Evolutionary conservation across 192 early-diverging fungal genomes (phyloP).

Genomic region (Coemansia sp.): DNA sequence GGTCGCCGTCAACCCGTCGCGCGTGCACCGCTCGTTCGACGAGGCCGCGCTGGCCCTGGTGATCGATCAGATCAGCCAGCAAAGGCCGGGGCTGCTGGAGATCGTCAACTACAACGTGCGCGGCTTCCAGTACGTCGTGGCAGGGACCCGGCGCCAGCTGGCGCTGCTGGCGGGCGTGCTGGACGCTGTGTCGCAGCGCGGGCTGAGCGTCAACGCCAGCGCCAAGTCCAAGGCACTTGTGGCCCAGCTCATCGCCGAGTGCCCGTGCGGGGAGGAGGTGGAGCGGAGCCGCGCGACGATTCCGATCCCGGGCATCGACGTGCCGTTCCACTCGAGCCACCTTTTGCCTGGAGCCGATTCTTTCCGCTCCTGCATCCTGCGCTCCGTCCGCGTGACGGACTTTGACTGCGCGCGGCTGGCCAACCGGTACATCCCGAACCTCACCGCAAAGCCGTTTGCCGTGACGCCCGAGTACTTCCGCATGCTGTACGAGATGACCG

Average conservation of each 20-base stretch:
- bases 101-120: conserved; percentile 98
- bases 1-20: conserved; percentile 88
- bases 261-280: conserved; percentile 55
- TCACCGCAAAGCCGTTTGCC: conserved; percentile 85
- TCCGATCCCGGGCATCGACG: conserved; percentile 87
- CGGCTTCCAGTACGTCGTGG: conserved; percentile 93
- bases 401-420: conserved; percentile 67
- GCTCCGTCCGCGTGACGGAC: conserved; percentile 72
- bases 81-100: conserved; percentile 66
- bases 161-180: conserved; percentile 71
- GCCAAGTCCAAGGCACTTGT: conserved; percentile 38
- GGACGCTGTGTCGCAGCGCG: conserved; percentile 73
- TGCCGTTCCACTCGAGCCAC: conserved; percentile 95
- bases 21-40: conserved; percentile 73
- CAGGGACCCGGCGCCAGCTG: conserved; percentile 75
- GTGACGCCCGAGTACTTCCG: conserved; percentile 74
- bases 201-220: conserved; percentile 39
- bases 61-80: conserved; percentile 62
- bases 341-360: conserved; percentile 79
- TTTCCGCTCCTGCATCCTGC: conserved; percentile 80
- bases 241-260: conserved; percentile 62
- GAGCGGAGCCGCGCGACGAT: conserved; percentile 84
- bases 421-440: conserved; percentile 91
- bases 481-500: conserved; percentile 65
- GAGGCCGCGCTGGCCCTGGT: conserved; percentile 60